Percentiles rank a stretch among this genome's conserved stretches.
These are phyloP conservation scores for Paragyromitra xinjiangensis DNA, from an alignment of 495 filamentous ascomycete genomes.

Conservation along the genomic window DNA sequence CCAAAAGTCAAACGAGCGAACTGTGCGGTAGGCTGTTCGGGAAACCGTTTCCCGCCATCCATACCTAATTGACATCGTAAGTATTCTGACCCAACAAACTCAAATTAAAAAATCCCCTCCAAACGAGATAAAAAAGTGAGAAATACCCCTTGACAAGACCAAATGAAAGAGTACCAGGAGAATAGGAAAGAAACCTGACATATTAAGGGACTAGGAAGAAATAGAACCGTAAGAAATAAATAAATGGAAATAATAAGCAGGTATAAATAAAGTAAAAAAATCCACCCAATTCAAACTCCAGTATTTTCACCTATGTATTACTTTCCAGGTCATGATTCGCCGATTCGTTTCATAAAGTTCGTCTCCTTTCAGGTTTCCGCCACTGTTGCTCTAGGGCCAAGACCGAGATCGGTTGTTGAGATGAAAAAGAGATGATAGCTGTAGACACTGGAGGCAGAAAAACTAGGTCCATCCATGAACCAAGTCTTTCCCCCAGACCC, in stretches of 20 bases:
- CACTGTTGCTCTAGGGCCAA: constrained; percentile 23
- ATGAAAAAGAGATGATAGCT: constrained; percentile 24
- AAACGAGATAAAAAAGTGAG: constrained; percentile 9
- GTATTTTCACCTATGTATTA: constrained; percentile 44
- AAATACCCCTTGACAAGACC: constrained; percentile 3
- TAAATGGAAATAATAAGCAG: constrained; percentile 24
- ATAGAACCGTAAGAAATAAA: constrained; percentile 30
- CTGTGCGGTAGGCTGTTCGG: neutral
- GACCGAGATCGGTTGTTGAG: constrained; percentile 21
- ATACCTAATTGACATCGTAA: constrained; percentile 13
- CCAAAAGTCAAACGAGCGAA: constrained; percentile 6
- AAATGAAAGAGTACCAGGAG: neutral
- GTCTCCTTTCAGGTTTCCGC: constrained; percentile 21
- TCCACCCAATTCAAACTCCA: constrained; percentile 41
- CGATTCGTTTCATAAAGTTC: constrained; percentile 50
- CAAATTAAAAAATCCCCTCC: constrained; percentile 41
- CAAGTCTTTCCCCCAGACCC: constrained; percentile 21
- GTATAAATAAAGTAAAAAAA: constrained; percentile 37
- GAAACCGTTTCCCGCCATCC: neutral
- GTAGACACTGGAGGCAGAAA: constrained; percentile 12
- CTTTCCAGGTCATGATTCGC: constrained; percentile 42
- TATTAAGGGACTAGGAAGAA: constrained; percentile 31
- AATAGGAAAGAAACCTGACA: constrained; percentile 1
- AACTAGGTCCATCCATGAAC: neutral
- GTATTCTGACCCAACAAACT: constrained; percentile 18